Base-by-base conservation (phyloP, 176 grass and related monocot species). In the Carex cristatella region DNA sequence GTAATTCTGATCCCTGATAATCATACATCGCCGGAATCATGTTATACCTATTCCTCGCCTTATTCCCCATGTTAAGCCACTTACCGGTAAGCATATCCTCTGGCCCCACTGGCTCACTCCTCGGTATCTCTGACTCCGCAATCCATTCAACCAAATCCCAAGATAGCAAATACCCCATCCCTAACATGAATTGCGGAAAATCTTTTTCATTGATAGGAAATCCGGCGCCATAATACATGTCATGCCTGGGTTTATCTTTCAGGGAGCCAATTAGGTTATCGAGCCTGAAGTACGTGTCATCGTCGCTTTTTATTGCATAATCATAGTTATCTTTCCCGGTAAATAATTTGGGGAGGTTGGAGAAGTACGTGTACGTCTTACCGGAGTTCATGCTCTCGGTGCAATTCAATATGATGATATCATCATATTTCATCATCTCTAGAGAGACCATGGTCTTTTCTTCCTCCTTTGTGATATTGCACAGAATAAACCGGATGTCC, bases 101-200 rank as follows among this genome's bases (percentile, higher is more conserved):
- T 0, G 10, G 59, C 9, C 95, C 95, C 15, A 13, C 81, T 13
- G 88, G 88, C 8, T 90, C 37, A 12, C 32, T 82, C 5, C 77
- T 65, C 1, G 87, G 84, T 81, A 90, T 90, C 54, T 94, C 91
- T 66, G 92, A 91, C 59, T 12, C 27, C 71, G 91, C 33, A 55
- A 98, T 94, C 95, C 92, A 98, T 73, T 90, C 42, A 40, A 94
- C 89, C 72, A 98, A 84, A 79, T 98, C 95, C 92, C 95, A 94
- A 1, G 95, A 98, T 10, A 98, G 73, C 9, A 88, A n/a, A 85
- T 98, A 94, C 2, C 89, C 92, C 95, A 94, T 94, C 19, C 95
- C 95, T 37, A 92, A 89, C 92, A 94, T 94, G 86, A 90, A 98
- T 74, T 58, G 55, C 44, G 88, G 88, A 32, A 30, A 89, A 46